Evolutionary conservation across 2,329 filamentous ascomycete species (phyloP).

Genomic region (Colletotrichum theobromicola): DNA sequence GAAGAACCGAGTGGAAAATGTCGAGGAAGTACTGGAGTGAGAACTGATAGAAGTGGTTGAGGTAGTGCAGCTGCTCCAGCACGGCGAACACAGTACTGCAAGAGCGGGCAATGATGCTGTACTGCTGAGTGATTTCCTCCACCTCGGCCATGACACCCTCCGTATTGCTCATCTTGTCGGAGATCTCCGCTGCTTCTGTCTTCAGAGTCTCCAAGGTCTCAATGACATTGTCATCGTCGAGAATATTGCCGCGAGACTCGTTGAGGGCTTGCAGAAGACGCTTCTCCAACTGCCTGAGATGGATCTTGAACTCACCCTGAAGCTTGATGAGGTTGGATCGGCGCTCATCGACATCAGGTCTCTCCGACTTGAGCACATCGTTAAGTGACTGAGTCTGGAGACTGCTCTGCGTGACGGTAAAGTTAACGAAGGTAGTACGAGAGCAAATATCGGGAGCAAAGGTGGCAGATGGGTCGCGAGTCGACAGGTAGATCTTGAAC

Average conservation of each 20-base stretch:
- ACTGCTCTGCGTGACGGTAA: constrained; percentile 98
- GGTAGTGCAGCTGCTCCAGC: constrained; percentile 93
- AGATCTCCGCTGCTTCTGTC: constrained; percentile 96
- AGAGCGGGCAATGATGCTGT: constrained; percentile 89
- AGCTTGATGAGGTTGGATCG: constrained; percentile 98
- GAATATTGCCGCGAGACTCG: constrained; percentile 95
- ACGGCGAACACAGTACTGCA: constrained; percentile 98
- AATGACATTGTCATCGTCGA: constrained; percentile 98
- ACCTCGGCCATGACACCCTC: constrained; percentile 99
- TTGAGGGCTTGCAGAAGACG: constrained; percentile 93
- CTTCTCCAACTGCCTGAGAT: constrained; percentile 94
- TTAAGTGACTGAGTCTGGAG: constrained; percentile 97
- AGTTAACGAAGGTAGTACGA: constrained; percentile 98
- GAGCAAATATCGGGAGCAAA: constrained; percentile 98
- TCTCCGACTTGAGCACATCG: constrained; percentile 95
- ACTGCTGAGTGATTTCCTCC: constrained; percentile 92
- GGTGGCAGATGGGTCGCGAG: constrained; percentile 91
- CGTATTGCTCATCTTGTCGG: constrained; percentile 93
- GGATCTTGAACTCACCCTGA: constrained; percentile 99
- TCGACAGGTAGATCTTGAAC: constrained; percentile 95
- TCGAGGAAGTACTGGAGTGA: constrained; percentile 97
- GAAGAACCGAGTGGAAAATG: constrained; percentile 93
- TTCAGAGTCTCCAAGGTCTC: constrained; percentile 97
- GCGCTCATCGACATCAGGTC: constrained; percentile 95
- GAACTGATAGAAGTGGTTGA: constrained; percentile 99